Percentiles rank a stretch among this genome's conserved stretches.
Conservation (phyloP, 1,284 basidiomycete species). For the Leccinum subspadiceum region DNA sequence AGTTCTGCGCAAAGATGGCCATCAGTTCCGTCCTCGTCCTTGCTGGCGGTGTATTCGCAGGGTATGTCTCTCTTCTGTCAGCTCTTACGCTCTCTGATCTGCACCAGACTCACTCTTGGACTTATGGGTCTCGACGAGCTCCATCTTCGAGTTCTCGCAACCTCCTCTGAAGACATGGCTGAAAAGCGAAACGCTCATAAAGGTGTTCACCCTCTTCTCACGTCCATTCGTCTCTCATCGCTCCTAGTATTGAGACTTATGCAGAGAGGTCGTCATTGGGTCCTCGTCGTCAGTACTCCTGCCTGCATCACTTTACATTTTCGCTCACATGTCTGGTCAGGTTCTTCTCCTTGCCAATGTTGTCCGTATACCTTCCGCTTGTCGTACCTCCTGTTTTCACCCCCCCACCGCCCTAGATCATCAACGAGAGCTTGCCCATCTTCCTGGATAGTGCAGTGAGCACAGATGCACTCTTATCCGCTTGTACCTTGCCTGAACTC, state of each 20-base stretch:
- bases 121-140: slow-evolving; percentile 95
- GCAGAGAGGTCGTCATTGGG: slow-evolving; percentile 87
- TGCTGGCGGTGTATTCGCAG: slow-evolving; percentile 82
- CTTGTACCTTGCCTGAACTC: neutral
- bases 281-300: slow-evolving; percentile 70
- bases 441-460: slow-evolving; percentile 87
- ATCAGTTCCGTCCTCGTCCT: slow-evolving; percentile 70
- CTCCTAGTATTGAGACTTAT: slow-evolving; percentile 72
- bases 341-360: slow-evolving; percentile 84
- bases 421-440: slow-evolving; percentile 92
- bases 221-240: neutral
- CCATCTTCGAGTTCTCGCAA: slow-evolving; percentile 82
- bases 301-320: neutral
- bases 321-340: slow-evolving; percentile 34
- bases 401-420: slow-evolving; percentile 60
- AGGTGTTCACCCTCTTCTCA: slow-evolving; percentile 40
- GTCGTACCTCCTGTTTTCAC: slow-evolving; percentile 4
- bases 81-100: neutral
- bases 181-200: slow-evolving; percentile 73
- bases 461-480: neutral
- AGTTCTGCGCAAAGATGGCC: slow-evolving; percentile 69
- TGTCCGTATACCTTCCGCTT: slow-evolving; percentile 44
- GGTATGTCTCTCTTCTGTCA: slow-evolving; percentile 41
- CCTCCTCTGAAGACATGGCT: slow-evolving; percentile 70
- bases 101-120: slow-evolving; percentile 73